Evolutionary conservation across 352 stramenopile genomes (phyloP).

Genomic region (Hyaloperonospora brassicae): DNA sequence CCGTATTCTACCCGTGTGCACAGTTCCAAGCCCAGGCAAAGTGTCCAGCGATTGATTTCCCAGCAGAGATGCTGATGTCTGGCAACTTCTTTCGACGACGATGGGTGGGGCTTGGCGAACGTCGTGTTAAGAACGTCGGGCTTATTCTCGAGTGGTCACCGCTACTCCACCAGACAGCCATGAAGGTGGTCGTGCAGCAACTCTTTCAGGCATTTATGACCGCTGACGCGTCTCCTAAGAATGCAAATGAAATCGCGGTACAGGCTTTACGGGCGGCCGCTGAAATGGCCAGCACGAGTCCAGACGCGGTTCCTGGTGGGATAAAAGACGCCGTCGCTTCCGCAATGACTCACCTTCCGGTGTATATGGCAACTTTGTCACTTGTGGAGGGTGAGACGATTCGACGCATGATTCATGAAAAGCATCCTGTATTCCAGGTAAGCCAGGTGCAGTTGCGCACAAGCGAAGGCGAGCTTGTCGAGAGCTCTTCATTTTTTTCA

Average conservation of each 20-base stretch:
- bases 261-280: constrained; percentile 36
- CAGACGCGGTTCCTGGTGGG: constrained; percentile 15
- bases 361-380: constrained; percentile 93
- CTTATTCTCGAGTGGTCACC: constrained; percentile 86
- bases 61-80: constrained; percentile 61
- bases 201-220: constrained; percentile 52
- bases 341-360: constrained; percentile 32
- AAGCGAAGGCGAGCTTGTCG: constrained; percentile 71
- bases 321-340: constrained; percentile 40
- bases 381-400: constrained; percentile 96
- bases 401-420: constrained; percentile 91
- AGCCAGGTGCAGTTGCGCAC: constrained; percentile 68
- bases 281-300: constrained; percentile 25
- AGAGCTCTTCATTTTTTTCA: constrained; percentile 68
- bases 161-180: constrained; percentile 56
- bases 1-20: constrained; percentile 70
- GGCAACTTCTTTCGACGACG: constrained; percentile 84
- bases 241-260: constrained; percentile 65
- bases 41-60: constrained; percentile 70
- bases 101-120: constrained; percentile 83
- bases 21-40: constrained; percentile 70
- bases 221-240: constrained; percentile 10
- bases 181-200: constrained; percentile 58
- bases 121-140: constrained; percentile 84
- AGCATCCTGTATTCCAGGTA: constrained; percentile 62